Evolutionary conservation across 495 filamentous ascomycete genomes (phyloP), one percentile per base, ranked within the genome.

Genomic region (Thermothielavioides terrestris): DNA sequence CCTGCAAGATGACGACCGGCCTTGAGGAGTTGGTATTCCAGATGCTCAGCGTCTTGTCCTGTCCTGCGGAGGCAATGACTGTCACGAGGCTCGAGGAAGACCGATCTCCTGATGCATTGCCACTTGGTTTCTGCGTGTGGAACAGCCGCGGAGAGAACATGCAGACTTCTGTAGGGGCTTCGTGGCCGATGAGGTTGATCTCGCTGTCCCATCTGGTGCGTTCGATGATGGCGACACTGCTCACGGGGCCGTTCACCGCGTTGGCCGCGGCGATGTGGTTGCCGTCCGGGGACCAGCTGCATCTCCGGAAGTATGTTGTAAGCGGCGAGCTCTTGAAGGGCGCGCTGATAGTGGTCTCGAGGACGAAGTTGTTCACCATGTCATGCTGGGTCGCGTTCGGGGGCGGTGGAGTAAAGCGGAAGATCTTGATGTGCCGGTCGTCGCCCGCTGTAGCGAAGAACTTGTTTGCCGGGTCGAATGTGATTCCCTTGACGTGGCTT

Each of bases 381-480:
- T 99, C 94, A 55, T 95, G 84, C 23, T 89, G 78, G 4, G 88
- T 92, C 9, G 94, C 88, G 68, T 95, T 96, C n/a, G 91, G 85
- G 0, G 80, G 75, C 0, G 92, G 92, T 2, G 89, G 83, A 12
- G 84, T 95, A 64, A 95, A 99, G 45, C 90, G 84, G 69, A 94
- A 95, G 51, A 99, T 86, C 63, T 95, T 95, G 68, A 99, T 92
- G 6, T 88, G 88, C 26, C 92, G 83, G 62, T 99, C 92, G 63
- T 99, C 92, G 68, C 88, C 94, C 1, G 92, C 89, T 1, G 92
- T 99, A 23, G 92, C 92, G 68, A 99, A 99, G 72, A 94, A 97
- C 62, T 97, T 97, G 70, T 96, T 97, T 17, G 94, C 94, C 1
- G 92, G 92, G 60, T 99, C 92, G 61, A 99, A 99, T 1, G 89